Evolutionary conservation across 805 yeast genomes (phyloP).

Genomic region (Sungouiozyma ichnusensis): DNA sequence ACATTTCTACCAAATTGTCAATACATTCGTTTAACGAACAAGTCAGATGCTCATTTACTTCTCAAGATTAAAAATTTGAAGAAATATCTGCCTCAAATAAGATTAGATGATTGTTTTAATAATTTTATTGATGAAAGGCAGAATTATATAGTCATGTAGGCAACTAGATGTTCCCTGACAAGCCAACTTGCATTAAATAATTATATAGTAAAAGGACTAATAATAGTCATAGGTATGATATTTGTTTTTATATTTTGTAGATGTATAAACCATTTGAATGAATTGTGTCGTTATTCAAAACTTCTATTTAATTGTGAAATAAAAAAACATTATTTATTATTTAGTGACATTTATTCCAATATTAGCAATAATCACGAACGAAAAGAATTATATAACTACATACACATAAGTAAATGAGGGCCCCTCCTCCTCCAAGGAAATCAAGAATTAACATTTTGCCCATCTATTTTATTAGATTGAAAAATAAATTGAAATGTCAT

Average conservation of each 20-base stretch:
- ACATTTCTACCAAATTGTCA: constrained; percentile 14
- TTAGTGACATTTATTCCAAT: neutral
- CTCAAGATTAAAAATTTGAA: constrained; percentile 15
- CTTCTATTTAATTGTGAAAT: neutral
- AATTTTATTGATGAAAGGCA: constrained; percentile 17
- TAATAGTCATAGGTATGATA: too few species aligned
- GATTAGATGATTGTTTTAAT: constrained; percentile 13
- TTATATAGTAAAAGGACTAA: too few species aligned
- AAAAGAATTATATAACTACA: neutral
- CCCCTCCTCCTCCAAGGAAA: constrained; percentile 25
- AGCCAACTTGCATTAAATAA: too few species aligned
- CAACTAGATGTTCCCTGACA: too few species aligned
- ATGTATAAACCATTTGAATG: too few species aligned
- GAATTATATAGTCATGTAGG: constrained; percentile 9
- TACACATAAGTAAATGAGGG: constrained; percentile 18
- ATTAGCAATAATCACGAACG: neutral
- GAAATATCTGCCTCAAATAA: constrained; percentile 9
- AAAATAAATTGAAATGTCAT: constrained; percentile 11
- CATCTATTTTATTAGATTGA: constrained; percentile 8
- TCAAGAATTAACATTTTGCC: constrained; percentile 16
- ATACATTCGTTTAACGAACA: constrained; percentile 4
- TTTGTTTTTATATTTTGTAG: neutral
- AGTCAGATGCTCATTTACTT: constrained; percentile 6
- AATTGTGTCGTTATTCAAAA: neutral
- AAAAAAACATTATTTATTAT: too few species aligned